These are phyloP conservation scores for Albophoma yamanashiensis DNA, from an alignment of 2,329 filamentous ascomycete species.

Conservation along the genomic window DNA sequence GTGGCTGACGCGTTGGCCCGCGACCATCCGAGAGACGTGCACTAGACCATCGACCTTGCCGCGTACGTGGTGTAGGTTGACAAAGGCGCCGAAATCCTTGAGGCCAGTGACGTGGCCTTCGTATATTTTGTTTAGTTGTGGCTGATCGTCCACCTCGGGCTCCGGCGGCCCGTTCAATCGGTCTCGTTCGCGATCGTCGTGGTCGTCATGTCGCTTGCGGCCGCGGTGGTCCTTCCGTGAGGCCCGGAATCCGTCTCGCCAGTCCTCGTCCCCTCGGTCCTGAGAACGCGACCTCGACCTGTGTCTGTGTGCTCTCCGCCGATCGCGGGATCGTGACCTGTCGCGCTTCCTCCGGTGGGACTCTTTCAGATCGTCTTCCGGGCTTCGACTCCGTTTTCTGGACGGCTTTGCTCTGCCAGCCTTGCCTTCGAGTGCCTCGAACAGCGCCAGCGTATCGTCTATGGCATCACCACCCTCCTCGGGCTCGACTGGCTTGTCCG, in stretches of 20 bases:
- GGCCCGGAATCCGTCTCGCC: conserved; percentile 22
- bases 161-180: conserved; percentile 55
- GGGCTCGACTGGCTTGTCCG: conserved; percentile 52
- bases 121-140: conserved; percentile 79
- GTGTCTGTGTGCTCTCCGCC: conserved; percentile 22
- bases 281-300: conserved; percentile 27
- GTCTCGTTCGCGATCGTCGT: conserved; percentile 37
- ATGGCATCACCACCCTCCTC: conserved; percentile 51
- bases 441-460: conserved; percentile 83
- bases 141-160: conserved; percentile 69
- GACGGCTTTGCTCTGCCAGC: conserved; percentile 35
- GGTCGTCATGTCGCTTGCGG: conserved; percentile 28
- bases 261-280: conserved; percentile 34
- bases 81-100: conserved; percentile 93
- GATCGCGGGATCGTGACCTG: conserved; percentile 30
- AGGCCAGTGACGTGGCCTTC: conserved; percentile 82
- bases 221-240: conserved; percentile 21
- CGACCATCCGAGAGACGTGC: conserved; percentile 80
- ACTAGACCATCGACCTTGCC: conserved; percentile 90
- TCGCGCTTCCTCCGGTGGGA: conserved; percentile 28
- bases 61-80: conserved; percentile 77
- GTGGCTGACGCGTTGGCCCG: conserved; percentile 80
- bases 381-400: conserved; percentile 51
- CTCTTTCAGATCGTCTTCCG: conserved; percentile 34
- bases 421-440: conserved; percentile 77